Base-by-base conservation (phyloP, 2,329 filamentous ascomycete genomes). In the Sporothrix euskadiensis region DNA sequence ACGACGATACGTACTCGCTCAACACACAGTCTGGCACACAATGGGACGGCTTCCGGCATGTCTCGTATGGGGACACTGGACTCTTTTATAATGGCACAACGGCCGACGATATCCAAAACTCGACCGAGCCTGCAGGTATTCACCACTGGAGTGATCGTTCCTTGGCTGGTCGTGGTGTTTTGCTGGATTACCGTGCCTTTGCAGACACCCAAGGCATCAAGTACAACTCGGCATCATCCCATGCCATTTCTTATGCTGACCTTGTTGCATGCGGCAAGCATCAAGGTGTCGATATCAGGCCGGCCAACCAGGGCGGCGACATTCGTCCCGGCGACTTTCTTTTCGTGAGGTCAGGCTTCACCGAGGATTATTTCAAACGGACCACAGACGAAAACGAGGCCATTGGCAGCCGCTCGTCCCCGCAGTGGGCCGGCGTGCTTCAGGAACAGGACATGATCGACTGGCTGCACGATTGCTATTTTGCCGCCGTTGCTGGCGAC, bases 401-500 rank as follows among this genome's bases (percentile, higher is more conserved):
- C 26, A 66, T 71, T 22, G 61, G 54, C 73, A 65, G 0, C 49
- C 61, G 56, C 7, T 2, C 14, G 2, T 4, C 9, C 5, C 72
- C 74, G 19, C 39, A n/a, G 32, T 80, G 81, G 35, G 80, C 83
- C 72, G 87, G 87, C 0, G 81, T 88, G 1, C 82, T 87, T 69
- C 84, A 84, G 0, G 84, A 83, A 2, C 81, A 84, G 19, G 83
- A 82, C 5, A 84, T 84, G 7, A 81, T 88, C 16, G 82, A 83
- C 52, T 90, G 88, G 88, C 80, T 89, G 22, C 90, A 88, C 87
- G 84, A 89, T 71, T 66, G 70, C 19, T 80, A 82, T 16, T 88
- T 90, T 76, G 81, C 87, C 0, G 88, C 88, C 1, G 84, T 89
- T 0, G 88, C 84, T 0, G 86, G 87, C 2, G 88, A 90, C 73